Evolutionary conservation across 2,329 filamentous ascomycete genomes (phyloP).

Genomic region (Cladorrhinum sp.): DNA sequence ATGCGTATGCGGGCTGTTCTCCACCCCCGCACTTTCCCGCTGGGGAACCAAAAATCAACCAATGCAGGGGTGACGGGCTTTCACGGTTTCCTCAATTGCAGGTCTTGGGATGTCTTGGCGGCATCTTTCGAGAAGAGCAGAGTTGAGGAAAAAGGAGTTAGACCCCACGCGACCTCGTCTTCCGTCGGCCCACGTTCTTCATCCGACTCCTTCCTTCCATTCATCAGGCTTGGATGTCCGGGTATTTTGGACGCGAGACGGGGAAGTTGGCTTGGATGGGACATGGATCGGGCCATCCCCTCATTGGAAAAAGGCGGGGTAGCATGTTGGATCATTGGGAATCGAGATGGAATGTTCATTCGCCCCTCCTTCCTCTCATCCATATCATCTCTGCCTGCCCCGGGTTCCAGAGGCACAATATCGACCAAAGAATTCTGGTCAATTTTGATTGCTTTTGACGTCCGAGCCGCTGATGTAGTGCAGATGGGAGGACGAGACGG

Average conservation of each 20-base stretch:
- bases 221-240: background rate
- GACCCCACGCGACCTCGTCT: background rate
- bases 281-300: background rate
- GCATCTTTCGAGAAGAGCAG: background rate
- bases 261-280: background rate
- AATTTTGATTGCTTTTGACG: constrained; percentile 12
- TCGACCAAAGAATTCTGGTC: background rate
- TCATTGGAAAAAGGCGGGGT: background rate
- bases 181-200: background rate
- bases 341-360: background rate
- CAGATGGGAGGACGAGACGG: constrained; percentile 5
- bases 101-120: background rate
- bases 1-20: too few relatives aligned
- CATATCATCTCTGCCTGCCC: background rate
- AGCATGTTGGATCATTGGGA: background rate
- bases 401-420: background rate
- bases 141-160: background rate
- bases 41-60: background rate
- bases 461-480: constrained; percentile 15
- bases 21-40: background rate
- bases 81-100: too few relatives aligned
- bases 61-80: too few relatives aligned
- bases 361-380: too few relatives aligned
- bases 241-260: background rate
- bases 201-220: background rate